phyloP scores from a whole-genome alignment of 768 basidiomycete species.

The Hypholoma fasciculare region DNA sequence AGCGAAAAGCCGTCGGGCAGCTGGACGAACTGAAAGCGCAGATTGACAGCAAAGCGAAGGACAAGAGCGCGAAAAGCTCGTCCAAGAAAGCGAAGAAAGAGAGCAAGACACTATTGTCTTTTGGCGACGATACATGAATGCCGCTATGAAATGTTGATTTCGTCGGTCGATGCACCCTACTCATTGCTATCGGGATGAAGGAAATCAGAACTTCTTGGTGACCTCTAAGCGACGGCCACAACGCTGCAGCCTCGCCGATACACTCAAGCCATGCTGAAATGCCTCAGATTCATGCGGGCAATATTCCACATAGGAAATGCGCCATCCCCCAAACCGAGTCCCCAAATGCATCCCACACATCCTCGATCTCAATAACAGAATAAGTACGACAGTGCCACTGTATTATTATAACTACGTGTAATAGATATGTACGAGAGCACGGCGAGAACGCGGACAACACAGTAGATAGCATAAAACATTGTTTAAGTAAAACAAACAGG shows the following conservation, averaged over 20 bases:
- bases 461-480: background rate
- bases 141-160: too few relatives aligned
- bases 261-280: too few relatives aligned
- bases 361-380: background rate
- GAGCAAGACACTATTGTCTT: slow-evolving; percentile 52
- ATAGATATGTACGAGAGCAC: slow-evolving; percentile 1
- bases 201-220: too few relatives aligned
- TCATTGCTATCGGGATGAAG: too few relatives aligned
- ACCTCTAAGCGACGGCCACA: too few relatives aligned
- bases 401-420: slow-evolving; percentile 1
- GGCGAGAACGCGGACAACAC: background rate
- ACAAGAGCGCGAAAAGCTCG: slow-evolving; percentile 25
- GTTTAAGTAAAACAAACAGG: background rate
- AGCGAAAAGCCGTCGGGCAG: slow-evolving; percentile 40
- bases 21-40: slow-evolving; percentile 29
- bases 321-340: background rate
- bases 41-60: slow-evolving; percentile 20
- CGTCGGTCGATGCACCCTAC: too few relatives aligned
- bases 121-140: slow-evolving; percentile 54
- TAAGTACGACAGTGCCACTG: background rate
- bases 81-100: slow-evolving; percentile 55
- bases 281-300: too few relatives aligned
- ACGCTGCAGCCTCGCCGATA: too few relatives aligned
- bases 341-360: background rate
- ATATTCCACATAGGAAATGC: too few relatives aligned